Base-by-base conservation (phyloP, 768 basidiomycete genomes). In the Boletus vermiculosoides region DNA sequence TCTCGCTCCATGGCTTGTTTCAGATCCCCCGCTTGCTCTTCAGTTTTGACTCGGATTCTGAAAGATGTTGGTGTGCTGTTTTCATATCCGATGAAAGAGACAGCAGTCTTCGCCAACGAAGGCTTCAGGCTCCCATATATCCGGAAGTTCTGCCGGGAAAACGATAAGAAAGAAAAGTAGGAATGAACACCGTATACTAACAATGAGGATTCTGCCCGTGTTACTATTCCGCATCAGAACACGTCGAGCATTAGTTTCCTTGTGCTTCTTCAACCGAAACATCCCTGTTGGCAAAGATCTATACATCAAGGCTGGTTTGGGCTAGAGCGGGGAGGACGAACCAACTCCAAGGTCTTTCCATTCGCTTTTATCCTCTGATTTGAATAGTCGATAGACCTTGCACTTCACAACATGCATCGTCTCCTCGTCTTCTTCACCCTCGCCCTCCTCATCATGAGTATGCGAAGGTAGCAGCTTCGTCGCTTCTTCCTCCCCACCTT, bases 361-460 rank as follows among this genome's bases (percentile, higher is more conserved):
- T 31, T 78, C 77, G 40, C 68, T 59, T 52, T 71, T 60, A 57
- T 78, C 68, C 57, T 80, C 79, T 13, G 77, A 74, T 70, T 82
- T 84, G 57, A 73, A 73, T 66, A 91, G 64, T 66, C 79, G 81
- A 66, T 76, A 90, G 25, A 85, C 83, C 68, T 88, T 91, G 47
- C 82, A 72, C 68, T 77, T 83, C 47, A 83, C 76, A 45, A 75
- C 71, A 68, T 88, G 78, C 30, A 73, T 72, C 4, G 88, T 91
- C 57, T 84, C 84, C 65, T 93, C 91, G 40, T 86, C 79, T 67
- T 93, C 88, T 72, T 93, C 91, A 30, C 91, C 91, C 63, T 86
- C 86, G 12, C 91, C 90, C 57, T 89, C 88, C 52, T 76, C 76
- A 60, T 89, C 88, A 59, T 87, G 83, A 53, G 73, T 71, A n/a